A percentile compares a stretch with the other conserved stretches of the same genome.
phyloP scores from a whole-genome alignment of 805 yeast species.

The Metschnikowia continentalis region DNA sequence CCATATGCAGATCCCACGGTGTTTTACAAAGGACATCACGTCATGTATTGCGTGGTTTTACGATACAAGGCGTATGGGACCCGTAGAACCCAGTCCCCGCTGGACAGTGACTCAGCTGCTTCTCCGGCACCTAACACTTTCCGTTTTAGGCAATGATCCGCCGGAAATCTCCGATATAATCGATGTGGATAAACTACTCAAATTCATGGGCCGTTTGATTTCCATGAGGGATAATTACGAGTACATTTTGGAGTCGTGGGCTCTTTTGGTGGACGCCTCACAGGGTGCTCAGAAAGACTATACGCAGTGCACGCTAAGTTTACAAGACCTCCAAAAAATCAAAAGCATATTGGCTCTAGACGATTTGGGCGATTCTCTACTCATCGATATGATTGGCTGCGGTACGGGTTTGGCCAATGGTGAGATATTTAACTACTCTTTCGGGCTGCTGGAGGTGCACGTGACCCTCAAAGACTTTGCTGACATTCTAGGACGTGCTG shows the following conservation, averaged over 20 bases:
- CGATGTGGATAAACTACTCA: constrained; percentile 38
- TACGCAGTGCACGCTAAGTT: constrained; percentile 2
- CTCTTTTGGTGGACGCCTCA: constrained; percentile 27
- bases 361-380: constrained; percentile 27
- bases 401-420: constrained; percentile 27
- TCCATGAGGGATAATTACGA: constrained; percentile 30
- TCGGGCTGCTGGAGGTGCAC: constrained; percentile 23
- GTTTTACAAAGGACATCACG: constrained; percentile 31
- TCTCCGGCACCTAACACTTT: constrained; percentile 28
- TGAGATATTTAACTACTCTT: constrained; percentile 26
- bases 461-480: constrained; percentile 40
- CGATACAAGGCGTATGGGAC: constrained; percentile 13
- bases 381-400: constrained; percentile 42
- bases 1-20: constrained; percentile 25
- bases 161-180: constrained; percentile 34
- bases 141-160: constrained; percentile 12
- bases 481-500: constrained; percentile 37
- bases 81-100: constrained; percentile 13
- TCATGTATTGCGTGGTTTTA: constrained; percentile 33
- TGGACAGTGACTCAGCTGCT: constrained; percentile 26
- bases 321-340: constrained; percentile 24
- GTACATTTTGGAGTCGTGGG: constrained; percentile 31
- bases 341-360: constrained; percentile 30
- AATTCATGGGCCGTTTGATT: constrained; percentile 24
- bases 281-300: constrained; percentile 19